Evolutionary conservation across 805 yeast genomes (phyloP).

Genomic region (Millerago galiae): DNA sequence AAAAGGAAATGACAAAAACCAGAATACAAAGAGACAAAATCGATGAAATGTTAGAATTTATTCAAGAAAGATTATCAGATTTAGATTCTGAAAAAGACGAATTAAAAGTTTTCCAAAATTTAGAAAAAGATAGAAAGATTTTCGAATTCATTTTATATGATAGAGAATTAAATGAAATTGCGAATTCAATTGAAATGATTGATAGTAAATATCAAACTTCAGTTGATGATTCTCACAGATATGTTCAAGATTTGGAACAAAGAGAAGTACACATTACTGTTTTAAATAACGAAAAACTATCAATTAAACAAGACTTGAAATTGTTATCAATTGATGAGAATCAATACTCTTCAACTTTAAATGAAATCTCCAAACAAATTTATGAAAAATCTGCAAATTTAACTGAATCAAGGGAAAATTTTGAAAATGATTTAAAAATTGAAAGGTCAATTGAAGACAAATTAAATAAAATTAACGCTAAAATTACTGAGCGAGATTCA

Average conservation of each 20-base stretch:
- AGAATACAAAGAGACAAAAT: constrained; percentile 64
- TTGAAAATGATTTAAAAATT: constrained; percentile 31
- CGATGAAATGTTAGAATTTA: constrained; percentile 62
- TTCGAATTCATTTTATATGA: constrained; percentile 69
- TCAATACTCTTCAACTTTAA: constrained; percentile 44
- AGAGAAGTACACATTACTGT: constrained; percentile 48
- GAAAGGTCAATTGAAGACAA: constrained; percentile 21
- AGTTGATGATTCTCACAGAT: constrained; percentile 45
- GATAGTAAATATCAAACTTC: constrained; percentile 51
- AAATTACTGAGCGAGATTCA: constrained; percentile 27
- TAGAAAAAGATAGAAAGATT: constrained; percentile 62
- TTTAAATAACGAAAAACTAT: constrained; percentile 39
- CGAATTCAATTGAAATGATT: constrained; percentile 50
- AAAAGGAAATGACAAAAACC: constrained; percentile 72
- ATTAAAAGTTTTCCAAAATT: constrained; percentile 57
- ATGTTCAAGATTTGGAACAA: constrained; percentile 49
- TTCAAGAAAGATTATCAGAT: constrained; percentile 68
- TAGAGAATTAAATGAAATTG: constrained; percentile 63
- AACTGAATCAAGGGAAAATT: constrained; percentile 27
- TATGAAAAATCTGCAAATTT: constrained; percentile 45
- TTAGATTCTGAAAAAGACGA: constrained; percentile 77
- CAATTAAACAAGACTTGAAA: constrained; percentile 42
- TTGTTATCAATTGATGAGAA: constrained; percentile 49
- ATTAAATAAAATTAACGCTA: constrained; percentile 19
- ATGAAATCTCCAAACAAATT: constrained; percentile 40